These are phyloP conservation scores for Dissophora globulifera DNA, from an alignment of 192 early-diverging fungal species.

Conservation along the genomic window DNA sequence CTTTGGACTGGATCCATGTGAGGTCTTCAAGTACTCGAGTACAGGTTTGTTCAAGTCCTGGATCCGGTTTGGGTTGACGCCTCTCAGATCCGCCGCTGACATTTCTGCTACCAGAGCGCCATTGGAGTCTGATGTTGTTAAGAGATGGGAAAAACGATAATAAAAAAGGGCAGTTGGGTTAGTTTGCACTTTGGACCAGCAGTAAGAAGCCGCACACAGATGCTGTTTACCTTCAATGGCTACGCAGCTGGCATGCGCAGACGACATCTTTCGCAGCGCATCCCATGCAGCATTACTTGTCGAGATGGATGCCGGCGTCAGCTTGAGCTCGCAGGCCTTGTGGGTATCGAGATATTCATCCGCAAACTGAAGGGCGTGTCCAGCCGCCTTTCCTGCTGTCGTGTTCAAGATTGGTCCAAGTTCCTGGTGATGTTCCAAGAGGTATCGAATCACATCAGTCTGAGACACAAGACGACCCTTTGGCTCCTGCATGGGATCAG, in stretches of 20 bases:
- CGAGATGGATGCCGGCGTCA: constrained; percentile 44
- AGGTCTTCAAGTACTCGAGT: constrained; percentile 67
- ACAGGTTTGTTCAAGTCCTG: constrained; percentile 70
- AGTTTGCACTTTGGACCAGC: too few species aligned
- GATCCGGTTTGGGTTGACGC: constrained; percentile 68
- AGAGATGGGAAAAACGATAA: constrained; percentile 1
- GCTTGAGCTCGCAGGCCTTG: constrained; percentile 12
- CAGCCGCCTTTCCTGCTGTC: constrained; percentile 23
- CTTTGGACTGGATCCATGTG: constrained; percentile 66
- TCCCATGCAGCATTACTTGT: constrained; percentile 56
- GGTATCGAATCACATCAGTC: constrained; percentile 62
- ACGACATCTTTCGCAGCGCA: constrained; percentile 57
- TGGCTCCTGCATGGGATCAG: constrained; percentile 27
- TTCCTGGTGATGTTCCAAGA: constrained; percentile 62
- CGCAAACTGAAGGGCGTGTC: constrained; percentile 27
- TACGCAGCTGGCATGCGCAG: constrained; percentile 64
- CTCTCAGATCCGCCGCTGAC: constrained; percentile 79
- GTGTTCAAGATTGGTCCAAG: constrained; percentile 61
- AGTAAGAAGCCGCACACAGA: too few species aligned
- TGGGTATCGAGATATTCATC: constrained; percentile 17
- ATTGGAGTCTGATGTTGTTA: constrained; percentile 61
- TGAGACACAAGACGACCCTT: constrained; percentile 59
- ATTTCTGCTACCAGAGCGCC: constrained; percentile 72
- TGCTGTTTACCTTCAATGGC: constrained; percentile 67
- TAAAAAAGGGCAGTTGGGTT: neutral